Conservation (phyloP, 2,329 filamentous ascomycete species). For the Sordariomycetes sp. region DNA sequence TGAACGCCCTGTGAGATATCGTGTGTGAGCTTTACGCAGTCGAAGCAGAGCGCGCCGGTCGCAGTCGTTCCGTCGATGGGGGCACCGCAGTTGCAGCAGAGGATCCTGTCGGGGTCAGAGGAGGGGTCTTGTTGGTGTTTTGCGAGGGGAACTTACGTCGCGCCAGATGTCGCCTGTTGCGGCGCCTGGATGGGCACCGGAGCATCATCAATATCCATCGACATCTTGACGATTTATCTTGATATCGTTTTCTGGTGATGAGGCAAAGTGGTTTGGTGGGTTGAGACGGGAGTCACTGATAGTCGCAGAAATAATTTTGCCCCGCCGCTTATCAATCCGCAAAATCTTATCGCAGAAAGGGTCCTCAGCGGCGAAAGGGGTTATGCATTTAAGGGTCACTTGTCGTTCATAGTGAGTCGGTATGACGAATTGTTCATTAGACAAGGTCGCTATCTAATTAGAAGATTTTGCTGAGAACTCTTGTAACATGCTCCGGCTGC, state of each 20-base stretch:
- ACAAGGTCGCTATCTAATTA: slow-evolving; percentile 24
- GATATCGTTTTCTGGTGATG: slow-evolving; percentile 1
- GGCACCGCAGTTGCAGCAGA: slow-evolving; percentile 96
- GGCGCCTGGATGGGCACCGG: slow-evolving; percentile 26
- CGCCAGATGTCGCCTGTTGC: slow-evolving; percentile 21
- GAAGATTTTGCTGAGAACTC: slow-evolving; percentile 58
- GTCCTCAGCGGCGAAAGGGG: too few species aligned
- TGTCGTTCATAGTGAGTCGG: background rate
- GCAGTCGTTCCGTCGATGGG: slow-evolving; percentile 86
- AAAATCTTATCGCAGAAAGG: slow-evolving; percentile 8
- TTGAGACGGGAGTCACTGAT: background rate
- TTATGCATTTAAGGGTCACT: slow-evolving; percentile 4
- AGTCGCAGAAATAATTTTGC: slow-evolving; percentile 8
- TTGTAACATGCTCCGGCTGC: slow-evolving; percentile 47
- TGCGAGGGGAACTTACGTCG: slow-evolving; percentile 30
- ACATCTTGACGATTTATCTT: slow-evolving; percentile 18
- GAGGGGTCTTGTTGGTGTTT: slow-evolving; percentile 2
- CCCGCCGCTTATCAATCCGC: slow-evolving; percentile 9
- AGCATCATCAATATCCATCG: slow-evolving; percentile 34
- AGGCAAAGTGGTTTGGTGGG: background rate
- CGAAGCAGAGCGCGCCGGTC: slow-evolving; percentile 83
- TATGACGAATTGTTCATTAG: slow-evolving; percentile 6
- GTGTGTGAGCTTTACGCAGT: slow-evolving; percentile 89
- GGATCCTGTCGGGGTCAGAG: slow-evolving; percentile 42
- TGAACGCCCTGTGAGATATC: slow-evolving; percentile 90